These are phyloP conservation scores for Colletotrichum somersetense DNA, from an alignment of 2,329 filamentous ascomycete genomes.

Conservation along the genomic window DNA sequence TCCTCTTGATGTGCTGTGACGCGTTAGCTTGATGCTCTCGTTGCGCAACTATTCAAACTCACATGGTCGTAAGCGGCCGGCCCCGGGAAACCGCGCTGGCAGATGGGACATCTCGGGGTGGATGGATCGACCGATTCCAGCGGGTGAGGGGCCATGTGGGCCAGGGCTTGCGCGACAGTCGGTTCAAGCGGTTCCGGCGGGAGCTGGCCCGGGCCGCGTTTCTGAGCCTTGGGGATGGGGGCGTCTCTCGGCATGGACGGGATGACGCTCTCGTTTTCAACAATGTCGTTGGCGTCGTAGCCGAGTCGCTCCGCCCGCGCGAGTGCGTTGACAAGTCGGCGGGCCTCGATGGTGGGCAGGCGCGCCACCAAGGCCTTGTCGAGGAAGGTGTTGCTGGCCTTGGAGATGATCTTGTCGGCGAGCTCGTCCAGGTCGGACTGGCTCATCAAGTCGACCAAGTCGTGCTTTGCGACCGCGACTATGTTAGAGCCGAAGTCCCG, in stretches of 20 bases:
- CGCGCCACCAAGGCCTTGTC: conserved; percentile 66
- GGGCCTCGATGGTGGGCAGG: conserved; percentile 65
- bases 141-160: not conserved
- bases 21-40: not conserved
- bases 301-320: conserved; percentile 69
- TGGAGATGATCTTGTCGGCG: conserved; percentile 56
- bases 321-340: conserved; percentile 68
- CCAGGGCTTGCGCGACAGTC: not conserved
- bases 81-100: conserved; percentile 40
- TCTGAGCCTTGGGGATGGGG: conserved; percentile 15
- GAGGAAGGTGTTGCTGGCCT: conserved; percentile 63
- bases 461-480: conserved; percentile 54
- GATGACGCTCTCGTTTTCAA: conserved; percentile 60
- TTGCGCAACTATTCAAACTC: conserved; percentile 5
- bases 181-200: not conserved
- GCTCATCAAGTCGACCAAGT: conserved; percentile 58
- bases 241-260: conserved; percentile 42
- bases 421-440: conserved; percentile 60
- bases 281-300: conserved; percentile 64
- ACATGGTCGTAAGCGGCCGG: conserved; percentile 33
- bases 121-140: conserved; percentile 29
- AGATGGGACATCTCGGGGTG: conserved; percentile 35
- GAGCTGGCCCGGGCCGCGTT: no score
- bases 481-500: conserved; percentile 61
- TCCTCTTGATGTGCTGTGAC: conserved; percentile 52